Evolutionary conservation across 768 basidiomycete species (phyloP), one percentile per base, ranked within the genome.

Genomic region (Pisolithus marmoratus): DNA sequence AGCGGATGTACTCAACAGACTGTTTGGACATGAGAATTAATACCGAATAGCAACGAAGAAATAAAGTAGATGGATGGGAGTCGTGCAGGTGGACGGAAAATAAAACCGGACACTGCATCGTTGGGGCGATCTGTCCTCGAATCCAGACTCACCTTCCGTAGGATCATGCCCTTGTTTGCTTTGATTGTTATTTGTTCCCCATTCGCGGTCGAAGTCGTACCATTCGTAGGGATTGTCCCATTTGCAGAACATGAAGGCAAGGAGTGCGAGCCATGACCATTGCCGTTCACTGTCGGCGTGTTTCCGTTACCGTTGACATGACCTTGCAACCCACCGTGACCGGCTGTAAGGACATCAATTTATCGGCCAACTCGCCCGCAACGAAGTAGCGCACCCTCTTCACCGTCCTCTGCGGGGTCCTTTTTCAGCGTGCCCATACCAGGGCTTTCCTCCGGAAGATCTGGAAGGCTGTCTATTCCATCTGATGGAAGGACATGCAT

Each of bases 151-250:
- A 83, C 85, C 78, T 90, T 95, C 58, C 89, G 68, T 42, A 95
- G 69, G 40, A 95, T 93, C 84, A 94, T 90, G 31, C 93, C 92
- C 75, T 95, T 95, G 72, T 95, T 94, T 24, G 92, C 92, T 64
- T 94, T 94, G 49, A 90, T 85, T 27, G 77, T 75, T 19, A 66
- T 68, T 19, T 71, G 72, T 29, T 75, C 74, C 20, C 66, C 69
- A 23, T 23, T 58, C 19, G 36, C 55, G 44, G 34, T 24, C 15
- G 48, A 31, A 12, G 50, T 49, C 20, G 45, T 48, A 3, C 51
- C 57, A n/a, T 57, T 58, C 11, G 47, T 43, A 9, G 51, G 15
- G 3, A 58, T 54, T 14, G 62, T 54, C 12, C 60, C 62, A 31
- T 62, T 57, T 14, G 64, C 60, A 29, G 52, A 50, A 1, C 56